Evolutionary conservation across 495 filamentous ascomycete genomes (phyloP), one percentile per base, ranked within the genome.

Genomic region (Xylaria flabelliformis): DNA sequence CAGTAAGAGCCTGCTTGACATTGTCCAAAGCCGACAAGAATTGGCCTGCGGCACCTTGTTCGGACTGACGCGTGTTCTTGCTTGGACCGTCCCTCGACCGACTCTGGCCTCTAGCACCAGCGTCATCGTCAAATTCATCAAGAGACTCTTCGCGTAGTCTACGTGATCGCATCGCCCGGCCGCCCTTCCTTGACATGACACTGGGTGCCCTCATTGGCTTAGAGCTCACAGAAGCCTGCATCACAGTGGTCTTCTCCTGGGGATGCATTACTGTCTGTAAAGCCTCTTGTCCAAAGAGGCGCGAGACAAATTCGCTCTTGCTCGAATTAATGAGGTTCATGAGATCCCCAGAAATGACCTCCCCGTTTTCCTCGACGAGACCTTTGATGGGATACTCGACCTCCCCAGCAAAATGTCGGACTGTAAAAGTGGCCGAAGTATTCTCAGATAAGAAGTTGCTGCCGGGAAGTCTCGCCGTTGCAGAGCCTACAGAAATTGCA

Each of bases 201-300:
- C 94, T 97, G 1, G 96, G 96, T 82, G 92, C 93, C 53, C 96
- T 91, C 78, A 93, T 87, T 8, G 96, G 96, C 80, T 94, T 97
- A 2, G 95, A 97, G 83, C 94, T 97, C 73, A 99, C 93, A 69
- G 95, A 94, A 0, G 95, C 96, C 82, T 99, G 96, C 88, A 98
- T 93, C 74, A 99, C 93, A 4, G 96, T 93, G 0, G 89, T 90
- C 79, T 90, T 92, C 81, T 99, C 96, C 71, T 93, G 91, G 0
- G 96, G 95, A 81, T 99, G 96, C 46, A 93, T 89, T 26, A 97
- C 88, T 5, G 93, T 97, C 70, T 96, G 92, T 50, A 99, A 83
- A 7, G 93, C 95, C 76, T 97, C 94, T 81, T 98, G 96, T 21
- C 93, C 94, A 74, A 99, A 98, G 2, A 99, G 87, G 59, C 95